Evolutionary conservation across 208 protist species (phyloP).

Genomic region (Acanthamoeba royreba): DNA sequence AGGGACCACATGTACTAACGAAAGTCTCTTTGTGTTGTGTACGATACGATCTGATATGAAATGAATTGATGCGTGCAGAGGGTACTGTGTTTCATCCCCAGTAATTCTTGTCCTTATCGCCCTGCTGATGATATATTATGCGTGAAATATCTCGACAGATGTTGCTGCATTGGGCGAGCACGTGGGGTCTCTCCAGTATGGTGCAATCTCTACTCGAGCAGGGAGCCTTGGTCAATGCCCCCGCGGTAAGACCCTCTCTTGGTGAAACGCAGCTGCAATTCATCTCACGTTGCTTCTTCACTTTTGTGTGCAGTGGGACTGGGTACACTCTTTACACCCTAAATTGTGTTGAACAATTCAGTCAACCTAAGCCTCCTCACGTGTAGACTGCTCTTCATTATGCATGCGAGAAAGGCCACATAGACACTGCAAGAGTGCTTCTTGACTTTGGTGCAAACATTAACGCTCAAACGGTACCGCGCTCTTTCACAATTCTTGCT

Average conservation of each 20-base stretch:
- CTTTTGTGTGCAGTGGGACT: background rate
- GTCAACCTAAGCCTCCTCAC: too few relatives aligned
- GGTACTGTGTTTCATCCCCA: too few relatives aligned
- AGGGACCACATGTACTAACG: too few relatives aligned
- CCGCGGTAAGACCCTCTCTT: background rate
- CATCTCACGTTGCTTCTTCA: background rate
- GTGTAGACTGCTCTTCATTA: background rate
- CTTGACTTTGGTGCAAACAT: background rate
- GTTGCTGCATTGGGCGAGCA: background rate
- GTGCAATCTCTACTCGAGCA: background rate
- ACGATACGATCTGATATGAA: too few relatives aligned
- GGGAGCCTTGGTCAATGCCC: conserved; percentile 10
- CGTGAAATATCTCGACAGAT: background rate
- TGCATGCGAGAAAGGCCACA: background rate
- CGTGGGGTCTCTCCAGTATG: background rate
- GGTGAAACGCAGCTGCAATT: background rate
- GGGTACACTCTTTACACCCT: background rate
- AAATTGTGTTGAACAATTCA: too few relatives aligned
- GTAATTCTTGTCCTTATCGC: too few relatives aligned
- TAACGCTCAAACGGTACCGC: background rate
- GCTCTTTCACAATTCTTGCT: background rate
- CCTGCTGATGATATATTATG: too few relatives aligned
- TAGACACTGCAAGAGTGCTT: background rate
- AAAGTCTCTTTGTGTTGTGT: too few relatives aligned
- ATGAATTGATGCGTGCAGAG: too few relatives aligned